Percentiles rank a stretch among this genome's conserved stretches.
Conservation (phyloP, 1,284 basidiomycete genomes). For the Anthracocystis panici-leucophaei region DNA sequence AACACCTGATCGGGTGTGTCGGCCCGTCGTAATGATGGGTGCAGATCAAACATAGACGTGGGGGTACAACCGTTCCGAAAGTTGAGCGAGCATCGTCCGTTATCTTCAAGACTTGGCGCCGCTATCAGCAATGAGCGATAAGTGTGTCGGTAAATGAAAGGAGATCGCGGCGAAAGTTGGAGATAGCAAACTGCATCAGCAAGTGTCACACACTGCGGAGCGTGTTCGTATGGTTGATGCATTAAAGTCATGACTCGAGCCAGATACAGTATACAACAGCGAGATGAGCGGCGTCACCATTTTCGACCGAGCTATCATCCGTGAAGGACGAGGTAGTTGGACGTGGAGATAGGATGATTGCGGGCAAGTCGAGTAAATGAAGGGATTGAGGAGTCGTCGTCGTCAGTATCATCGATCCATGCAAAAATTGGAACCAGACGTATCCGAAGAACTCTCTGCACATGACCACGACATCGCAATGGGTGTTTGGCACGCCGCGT, state of each 20-base stretch:
- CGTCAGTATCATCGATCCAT: neutral
- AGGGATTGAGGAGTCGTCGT: neutral
- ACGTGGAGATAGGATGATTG: neutral
- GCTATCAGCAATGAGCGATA: too few species aligned
- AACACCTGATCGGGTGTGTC: neutral
- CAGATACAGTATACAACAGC: constrained; percentile 1
- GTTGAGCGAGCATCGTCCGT: too few species aligned
- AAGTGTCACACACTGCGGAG: too few species aligned
- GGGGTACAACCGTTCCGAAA: too few species aligned
- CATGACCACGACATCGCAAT: neutral
- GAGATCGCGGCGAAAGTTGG: too few species aligned
- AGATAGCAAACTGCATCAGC: too few species aligned
- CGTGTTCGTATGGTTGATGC: too few species aligned
- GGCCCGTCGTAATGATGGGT: too few species aligned
- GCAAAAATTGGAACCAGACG: neutral
- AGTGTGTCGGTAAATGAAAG: too few species aligned
- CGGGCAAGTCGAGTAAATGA: neutral
- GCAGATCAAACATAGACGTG: too few species aligned
- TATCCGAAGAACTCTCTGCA: neutral
- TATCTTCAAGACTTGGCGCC: too few species aligned
- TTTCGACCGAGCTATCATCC: constrained; percentile 33
- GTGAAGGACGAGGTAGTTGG: neutral
- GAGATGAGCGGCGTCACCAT: constrained; percentile 18
- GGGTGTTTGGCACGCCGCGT: neutral
- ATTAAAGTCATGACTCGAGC: too few species aligned